These are phyloP conservation scores for Colletotrichum sublineola DNA, from an alignment of 2,329 filamentous ascomycete genomes.

Conservation along the genomic window DNA sequence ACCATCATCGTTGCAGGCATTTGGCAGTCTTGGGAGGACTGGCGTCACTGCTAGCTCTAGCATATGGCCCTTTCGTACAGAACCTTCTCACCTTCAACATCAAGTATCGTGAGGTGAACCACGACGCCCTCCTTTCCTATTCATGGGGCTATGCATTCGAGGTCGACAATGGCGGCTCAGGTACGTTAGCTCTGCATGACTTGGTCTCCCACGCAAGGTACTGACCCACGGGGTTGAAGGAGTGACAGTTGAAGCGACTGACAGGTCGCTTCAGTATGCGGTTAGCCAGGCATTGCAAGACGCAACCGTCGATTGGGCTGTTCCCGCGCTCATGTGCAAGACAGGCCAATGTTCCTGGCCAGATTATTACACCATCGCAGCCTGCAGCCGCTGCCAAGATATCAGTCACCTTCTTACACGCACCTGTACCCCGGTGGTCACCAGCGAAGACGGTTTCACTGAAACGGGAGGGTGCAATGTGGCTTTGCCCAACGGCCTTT, in stretches of 20 bases:
- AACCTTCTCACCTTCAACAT: constrained; percentile 17
- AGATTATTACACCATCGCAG: not conserved
- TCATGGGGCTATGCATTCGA: not conserved
- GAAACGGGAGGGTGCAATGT: not conserved
- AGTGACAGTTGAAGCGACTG: not conserved
- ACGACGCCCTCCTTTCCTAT: not conserved
- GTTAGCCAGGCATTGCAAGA: not conserved
- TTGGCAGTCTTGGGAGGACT: constrained; percentile 31
- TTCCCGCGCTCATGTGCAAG: not conserved
- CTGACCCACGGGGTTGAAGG: not conserved
- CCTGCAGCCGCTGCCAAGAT: not conserved
- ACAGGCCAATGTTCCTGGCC: not conserved
- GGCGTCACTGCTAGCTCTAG: constrained; percentile 29
- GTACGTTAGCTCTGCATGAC: not conserved
- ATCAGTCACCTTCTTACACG: not conserved
- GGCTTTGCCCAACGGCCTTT: not conserved
- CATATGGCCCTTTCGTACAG: constrained; percentile 38
- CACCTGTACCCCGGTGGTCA: not conserved
- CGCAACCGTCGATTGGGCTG: not conserved
- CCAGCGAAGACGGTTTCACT: not conserved
- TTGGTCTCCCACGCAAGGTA: not conserved
- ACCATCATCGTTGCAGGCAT: constrained; percentile 9
- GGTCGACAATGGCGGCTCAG: not conserved
- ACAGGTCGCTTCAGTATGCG: not conserved
- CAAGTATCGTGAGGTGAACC: not conserved